Conservation (phyloP, 441 rosid species). For the Eugenia klotzschiana region DNA sequence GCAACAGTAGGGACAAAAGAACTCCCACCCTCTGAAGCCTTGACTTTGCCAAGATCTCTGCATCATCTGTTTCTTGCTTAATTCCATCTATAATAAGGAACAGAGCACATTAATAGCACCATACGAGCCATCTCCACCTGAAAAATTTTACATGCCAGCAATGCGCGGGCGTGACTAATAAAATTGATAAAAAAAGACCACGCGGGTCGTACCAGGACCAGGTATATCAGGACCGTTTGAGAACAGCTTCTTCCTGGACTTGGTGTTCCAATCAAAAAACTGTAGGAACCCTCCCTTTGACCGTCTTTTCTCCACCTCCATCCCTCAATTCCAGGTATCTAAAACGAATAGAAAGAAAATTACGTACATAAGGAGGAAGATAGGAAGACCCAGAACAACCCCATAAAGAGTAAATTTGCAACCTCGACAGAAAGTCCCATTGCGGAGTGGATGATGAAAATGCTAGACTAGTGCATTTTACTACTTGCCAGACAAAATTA, state of each 20-base stretch:
- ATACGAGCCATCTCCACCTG: background rate
- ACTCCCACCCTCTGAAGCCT: constrained; percentile 26
- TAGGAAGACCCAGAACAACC: background rate
- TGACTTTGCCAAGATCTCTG: constrained; percentile 13
- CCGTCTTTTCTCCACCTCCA: constrained; percentile 63
- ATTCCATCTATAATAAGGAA: constrained; percentile 21
- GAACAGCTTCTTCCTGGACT: constrained; percentile 70
- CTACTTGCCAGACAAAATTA: background rate
- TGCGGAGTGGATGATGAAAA: background rate
- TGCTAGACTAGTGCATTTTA: background rate
- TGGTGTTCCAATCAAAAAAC: constrained; percentile 78
- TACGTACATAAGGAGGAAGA: background rate
- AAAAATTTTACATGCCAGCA: background rate
- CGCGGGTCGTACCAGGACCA: constrained; percentile 9
- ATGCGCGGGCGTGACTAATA: background rate
- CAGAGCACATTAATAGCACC: background rate
- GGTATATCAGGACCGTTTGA: constrained; percentile 20
- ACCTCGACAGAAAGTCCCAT: background rate
- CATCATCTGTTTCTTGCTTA: constrained; percentile 31
- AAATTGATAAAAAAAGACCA: background rate
- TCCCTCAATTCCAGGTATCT: constrained; percentile 7
- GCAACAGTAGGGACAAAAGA: background rate
- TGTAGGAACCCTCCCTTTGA: constrained; percentile 51
- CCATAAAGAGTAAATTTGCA: background rate
- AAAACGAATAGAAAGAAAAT: constrained; percentile 7